Evolutionary conservation across 805 yeast species (phyloP), one percentile per base, ranked within the genome.

Genomic region (Starmerella bombicola): DNA sequence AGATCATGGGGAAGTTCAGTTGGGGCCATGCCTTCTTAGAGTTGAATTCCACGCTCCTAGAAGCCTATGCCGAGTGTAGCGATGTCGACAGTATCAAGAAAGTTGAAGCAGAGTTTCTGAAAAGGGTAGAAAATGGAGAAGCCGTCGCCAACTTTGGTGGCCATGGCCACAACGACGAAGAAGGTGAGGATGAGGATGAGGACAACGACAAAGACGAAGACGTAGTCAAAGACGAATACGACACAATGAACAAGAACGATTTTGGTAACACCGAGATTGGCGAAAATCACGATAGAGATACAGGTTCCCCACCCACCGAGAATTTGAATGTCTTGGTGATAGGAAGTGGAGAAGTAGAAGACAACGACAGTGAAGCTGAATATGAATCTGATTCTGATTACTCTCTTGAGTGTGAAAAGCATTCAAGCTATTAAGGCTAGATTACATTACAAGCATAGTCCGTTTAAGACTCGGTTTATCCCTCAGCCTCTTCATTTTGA

Each of bases 21-120:
- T 91, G 96, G 95, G 98, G 98, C 2, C 71, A 73, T n/a, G 77
- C 81, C 0, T 91, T 91, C 53, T 61, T 91, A 52, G 76, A 79
- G 39, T 74, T 91, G 41, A 91, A 91, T 57, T 71, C 72, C 48
- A 95, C 84, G 46, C 63, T 91, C 9, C 52, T 91, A 13, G 79
- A 74, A 37, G 58, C 78, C 5, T 91, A 91, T 53, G 78, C 78
- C 39, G 57, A 70, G 30, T 88, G 97, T 60, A 75, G 88, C 0
- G 95, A 88, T 53, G 69, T 80, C 1, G 84, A 70, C 2, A 77
- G 86, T 5, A 75, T 91, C 1, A 65, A 69, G 36, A 60, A 55
- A 30, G 95, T 85, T 0, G 88, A 91, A 60, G 74, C 74, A 10
- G 73, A 63, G 22, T 88, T 91, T 80, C 59, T 91, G 51, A 75